A percentile compares a stretch with the other conserved stretches of the same genome.
Evolutionary conservation across 2,329 filamentous ascomycete genomes (phyloP).

Genomic region (Byssoonygena ceratinophila): DNA sequence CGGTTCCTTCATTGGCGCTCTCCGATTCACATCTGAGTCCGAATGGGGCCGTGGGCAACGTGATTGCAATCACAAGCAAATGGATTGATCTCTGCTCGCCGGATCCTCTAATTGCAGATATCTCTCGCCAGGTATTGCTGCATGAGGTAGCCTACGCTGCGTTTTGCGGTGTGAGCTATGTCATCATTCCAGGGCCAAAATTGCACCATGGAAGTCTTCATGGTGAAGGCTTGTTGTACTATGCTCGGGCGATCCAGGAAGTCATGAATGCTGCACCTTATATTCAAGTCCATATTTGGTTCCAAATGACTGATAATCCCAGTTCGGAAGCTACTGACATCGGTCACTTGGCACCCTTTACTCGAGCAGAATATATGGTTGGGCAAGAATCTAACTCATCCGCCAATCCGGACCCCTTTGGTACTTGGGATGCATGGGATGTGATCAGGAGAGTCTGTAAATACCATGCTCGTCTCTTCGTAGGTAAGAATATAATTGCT

Average conservation of each 20-base stretch:
- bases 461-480: slow-evolving; percentile 68
- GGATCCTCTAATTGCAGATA: slow-evolving; percentile 69
- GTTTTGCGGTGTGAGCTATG: slow-evolving; percentile 79
- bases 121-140: slow-evolving; percentile 82
- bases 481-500: slow-evolving; percentile 55
- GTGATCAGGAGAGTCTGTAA: slow-evolving; percentile 72
- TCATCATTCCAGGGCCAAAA: slow-evolving; percentile 70
- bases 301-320: slow-evolving; percentile 72
- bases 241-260: slow-evolving; percentile 73
- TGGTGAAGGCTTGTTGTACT: slow-evolving; percentile 53
- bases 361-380: slow-evolving; percentile 32
- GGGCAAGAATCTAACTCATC: slow-evolving; percentile 25
- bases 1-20: slow-evolving; percentile 33
- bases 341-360: slow-evolving; percentile 36
- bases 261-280: slow-evolving; percentile 63
- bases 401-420: slow-evolving; percentile 57
- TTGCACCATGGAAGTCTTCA: slow-evolving; percentile 46
- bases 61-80: slow-evolving; percentile 69
- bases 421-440: slow-evolving; percentile 91
- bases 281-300: slow-evolving; percentile 66
- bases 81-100: slow-evolving; percentile 86
- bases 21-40: slow-evolving; percentile 57
- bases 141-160: slow-evolving; percentile 89
- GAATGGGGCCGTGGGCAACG: slow-evolving; percentile 67
- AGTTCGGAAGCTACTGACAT: slow-evolving; percentile 42